Percentiles rank a stretch among this genome's conserved stretches.
Conservation (phyloP, 2,329 filamentous ascomycete genomes). For the Aspergillus viridinutans region DNA sequence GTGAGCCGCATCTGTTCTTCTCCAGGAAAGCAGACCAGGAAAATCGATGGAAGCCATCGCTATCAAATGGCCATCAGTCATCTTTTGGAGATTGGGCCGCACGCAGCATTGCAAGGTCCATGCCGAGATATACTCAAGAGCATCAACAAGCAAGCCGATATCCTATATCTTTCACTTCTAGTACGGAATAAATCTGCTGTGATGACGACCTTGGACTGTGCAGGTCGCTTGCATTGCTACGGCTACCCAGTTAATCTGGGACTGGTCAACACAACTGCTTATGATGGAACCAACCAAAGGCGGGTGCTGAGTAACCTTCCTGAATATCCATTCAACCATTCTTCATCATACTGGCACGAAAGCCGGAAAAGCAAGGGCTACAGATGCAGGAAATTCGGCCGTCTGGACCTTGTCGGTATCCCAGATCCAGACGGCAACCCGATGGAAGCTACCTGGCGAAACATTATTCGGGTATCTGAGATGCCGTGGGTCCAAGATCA, state of each 20-base stretch:
- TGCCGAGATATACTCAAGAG: slow-evolving; percentile 6
- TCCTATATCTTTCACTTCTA: neutral
- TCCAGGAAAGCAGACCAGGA: neutral
- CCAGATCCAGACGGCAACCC: slow-evolving; percentile 14
- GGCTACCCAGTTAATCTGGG: neutral
- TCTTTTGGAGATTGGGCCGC: slow-evolving; percentile 23
- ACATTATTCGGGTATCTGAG: slow-evolving; percentile 34
- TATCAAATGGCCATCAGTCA: neutral
- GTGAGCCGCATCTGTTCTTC: slow-evolving; percentile 5
- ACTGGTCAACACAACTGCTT: neutral
- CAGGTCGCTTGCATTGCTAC: neutral
- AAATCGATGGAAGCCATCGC: neutral
- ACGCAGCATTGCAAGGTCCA: slow-evolving; percentile 17
- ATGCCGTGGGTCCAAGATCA: slow-evolving; percentile 46
- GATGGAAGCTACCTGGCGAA: slow-evolving; percentile 38
- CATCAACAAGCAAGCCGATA: neutral
- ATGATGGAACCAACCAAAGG: neutral
- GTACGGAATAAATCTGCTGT: neutral
- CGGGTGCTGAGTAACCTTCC: slow-evolving; percentile 26
- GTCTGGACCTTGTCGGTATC: slow-evolving; percentile 14
- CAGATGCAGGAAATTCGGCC: slow-evolving; percentile 9
- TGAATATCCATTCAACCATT: slow-evolving; percentile 39
- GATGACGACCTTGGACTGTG: neutral
- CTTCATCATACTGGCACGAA: slow-evolving; percentile 36
- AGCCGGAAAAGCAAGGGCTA: slow-evolving; percentile 12